A percentile compares a stretch with the other conserved stretches of the same genome.
Conservation (phyloP, 805 yeast genomes). For the Pichia deserticola region DNA sequence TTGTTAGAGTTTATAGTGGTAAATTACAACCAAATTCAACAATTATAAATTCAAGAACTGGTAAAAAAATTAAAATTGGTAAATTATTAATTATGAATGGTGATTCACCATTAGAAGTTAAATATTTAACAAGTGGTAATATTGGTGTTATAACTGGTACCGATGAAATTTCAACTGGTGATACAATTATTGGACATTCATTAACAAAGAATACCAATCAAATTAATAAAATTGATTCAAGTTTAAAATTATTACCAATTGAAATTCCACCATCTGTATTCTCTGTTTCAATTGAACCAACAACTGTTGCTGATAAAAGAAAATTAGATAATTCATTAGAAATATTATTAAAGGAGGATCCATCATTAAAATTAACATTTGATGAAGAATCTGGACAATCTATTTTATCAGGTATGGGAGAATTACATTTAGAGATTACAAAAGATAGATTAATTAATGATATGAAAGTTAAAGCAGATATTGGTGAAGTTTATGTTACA, state of each 20-base stretch:
- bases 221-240: conserved; percentile 30
- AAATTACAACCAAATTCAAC: conserved; percentile 53
- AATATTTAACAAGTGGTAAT: conserved; percentile 60
- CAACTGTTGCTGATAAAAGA: conserved; percentile 71
- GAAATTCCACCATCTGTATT: conserved; percentile 89
- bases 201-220: conserved; percentile 35
- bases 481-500: conserved; percentile 83
- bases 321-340: conserved; percentile 64
- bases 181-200: conserved; percentile 67
- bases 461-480: conserved; percentile 70
- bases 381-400: conserved; percentile 90
- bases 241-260: conserved; percentile 63
- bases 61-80: conserved; percentile 56
- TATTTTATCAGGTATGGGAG: conserved; percentile 94
- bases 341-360: conserved; percentile 77
- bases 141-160: conserved; percentile 85
- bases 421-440: conserved; percentile 86
- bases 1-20: conserved; percentile 85
- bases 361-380: conserved; percentile 62
- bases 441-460: conserved; percentile 72
- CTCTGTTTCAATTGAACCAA: conserved; percentile 76
- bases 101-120: conserved; percentile 69
- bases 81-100: conserved; percentile 83
- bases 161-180: conserved; percentile 79
- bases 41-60: conserved; percentile 63